phyloP scores from a whole-genome alignment of 257 asterid genomes.

The Striga asiatica region DNA sequence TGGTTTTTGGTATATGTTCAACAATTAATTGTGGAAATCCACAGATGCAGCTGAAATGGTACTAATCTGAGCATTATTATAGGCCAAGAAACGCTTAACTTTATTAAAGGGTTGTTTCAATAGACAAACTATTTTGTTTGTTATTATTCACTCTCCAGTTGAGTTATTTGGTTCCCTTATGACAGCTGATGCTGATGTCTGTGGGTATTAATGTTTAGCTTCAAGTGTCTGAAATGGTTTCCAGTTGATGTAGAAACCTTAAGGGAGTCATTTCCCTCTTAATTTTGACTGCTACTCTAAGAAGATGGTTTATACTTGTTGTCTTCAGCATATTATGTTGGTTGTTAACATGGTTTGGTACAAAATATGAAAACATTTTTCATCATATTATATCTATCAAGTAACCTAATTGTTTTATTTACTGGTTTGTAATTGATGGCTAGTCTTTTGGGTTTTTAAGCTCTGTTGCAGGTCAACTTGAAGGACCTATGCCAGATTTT shows the following conservation, averaged over 20 bases:
- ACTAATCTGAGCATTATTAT: not conserved
- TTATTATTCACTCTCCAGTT: not conserved
- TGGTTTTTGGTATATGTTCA: not conserved
- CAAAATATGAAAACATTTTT: too few relatives aligned
- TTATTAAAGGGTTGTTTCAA: not conserved
- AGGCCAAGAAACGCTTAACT: not conserved
- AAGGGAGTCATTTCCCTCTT: not conserved
- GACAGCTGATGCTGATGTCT: not conserved
- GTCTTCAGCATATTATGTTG: not conserved
- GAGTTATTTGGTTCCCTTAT: not conserved
- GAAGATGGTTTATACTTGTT: not conserved
- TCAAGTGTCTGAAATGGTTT: not conserved
- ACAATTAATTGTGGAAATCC: not conserved
- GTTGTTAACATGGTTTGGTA: not conserved
- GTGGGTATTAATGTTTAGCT: not conserved
- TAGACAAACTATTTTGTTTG: not conserved
- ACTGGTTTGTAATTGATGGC: not conserved
- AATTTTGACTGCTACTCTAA: not conserved
- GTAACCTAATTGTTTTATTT: not conserved
- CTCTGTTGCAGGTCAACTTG: not conserved
- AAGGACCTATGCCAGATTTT: not conserved
- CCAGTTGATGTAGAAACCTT: not conserved
- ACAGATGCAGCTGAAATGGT: not conserved
- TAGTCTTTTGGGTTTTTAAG: not conserved
- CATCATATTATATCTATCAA: not conserved